A percentile compares a stretch with the other conserved stretches of the same genome.
These are phyloP conservation scores for Gaeumannomyces sp. DNA, from an alignment of 2,329 filamentous ascomycete genomes.

Conservation along the genomic window DNA sequence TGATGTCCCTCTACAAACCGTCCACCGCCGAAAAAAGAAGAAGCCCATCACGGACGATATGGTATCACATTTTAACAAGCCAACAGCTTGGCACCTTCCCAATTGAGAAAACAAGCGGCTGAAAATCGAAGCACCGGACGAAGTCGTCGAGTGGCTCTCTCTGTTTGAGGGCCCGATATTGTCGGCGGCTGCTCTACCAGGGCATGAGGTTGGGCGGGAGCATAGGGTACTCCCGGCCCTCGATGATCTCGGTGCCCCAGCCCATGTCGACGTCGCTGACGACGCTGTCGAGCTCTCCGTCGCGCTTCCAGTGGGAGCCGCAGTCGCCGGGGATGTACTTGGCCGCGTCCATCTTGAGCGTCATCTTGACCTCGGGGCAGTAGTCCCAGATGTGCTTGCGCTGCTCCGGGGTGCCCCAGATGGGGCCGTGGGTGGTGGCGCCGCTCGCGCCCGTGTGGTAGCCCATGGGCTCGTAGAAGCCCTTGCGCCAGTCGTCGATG, in stretches of 20 bases:
- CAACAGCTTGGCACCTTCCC: neutral
- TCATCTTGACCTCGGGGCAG: conserved; percentile 55
- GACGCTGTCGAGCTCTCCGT: conserved; percentile 13
- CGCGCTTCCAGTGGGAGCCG: conserved; percentile 38
- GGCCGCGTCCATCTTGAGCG: conserved; percentile 47
- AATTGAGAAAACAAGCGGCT: neutral
- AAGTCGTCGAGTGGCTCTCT: too few relatives aligned
- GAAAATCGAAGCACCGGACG: neutral
- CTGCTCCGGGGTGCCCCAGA: conserved; percentile 43
- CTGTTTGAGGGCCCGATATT: too few relatives aligned
- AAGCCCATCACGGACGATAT: neutral
- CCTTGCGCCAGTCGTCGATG: conserved; percentile 44
- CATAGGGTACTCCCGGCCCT: conserved; percentile 33
- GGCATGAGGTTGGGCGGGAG: conserved; percentile 28
- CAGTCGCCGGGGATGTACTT: conserved; percentile 44
- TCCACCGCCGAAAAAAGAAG: too few relatives aligned
- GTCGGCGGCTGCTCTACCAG: conserved; percentile 20
- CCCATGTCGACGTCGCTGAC: conserved; percentile 21
- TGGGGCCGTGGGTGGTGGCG: conserved; percentile 33
- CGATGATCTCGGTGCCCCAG: conserved; percentile 34
- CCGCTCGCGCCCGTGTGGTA: conserved; percentile 50
- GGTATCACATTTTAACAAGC: neutral
- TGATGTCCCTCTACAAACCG: neutral
- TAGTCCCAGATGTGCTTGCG: conserved; percentile 49
- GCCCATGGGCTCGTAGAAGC: conserved; percentile 52